These are phyloP conservation scores for Melanogaster broomeanus DNA, from an alignment of 768 basidiomycete species.

Conservation along the genomic window DNA sequence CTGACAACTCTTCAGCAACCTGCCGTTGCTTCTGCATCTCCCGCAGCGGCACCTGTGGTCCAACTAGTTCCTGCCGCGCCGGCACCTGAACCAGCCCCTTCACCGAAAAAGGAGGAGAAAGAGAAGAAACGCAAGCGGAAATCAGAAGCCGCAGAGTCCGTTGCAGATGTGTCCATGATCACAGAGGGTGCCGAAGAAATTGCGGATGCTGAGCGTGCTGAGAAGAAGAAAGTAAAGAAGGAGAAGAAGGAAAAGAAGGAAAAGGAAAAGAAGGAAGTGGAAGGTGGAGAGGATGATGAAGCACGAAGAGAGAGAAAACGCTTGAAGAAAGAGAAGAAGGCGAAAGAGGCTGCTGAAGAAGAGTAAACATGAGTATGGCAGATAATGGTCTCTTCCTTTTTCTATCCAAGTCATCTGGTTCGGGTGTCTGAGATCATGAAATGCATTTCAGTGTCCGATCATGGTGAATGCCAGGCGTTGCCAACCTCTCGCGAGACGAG, in stretches of 20 bases:
- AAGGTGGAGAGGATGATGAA: slow-evolving; percentile 53
- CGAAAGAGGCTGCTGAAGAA: slow-evolving; percentile 40
- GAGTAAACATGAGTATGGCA: slow-evolving; percentile 13
- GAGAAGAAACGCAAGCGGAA: slow-evolving; percentile 89
- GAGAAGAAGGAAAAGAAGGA: slow-evolving; percentile 54
- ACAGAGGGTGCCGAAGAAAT: slow-evolving; percentile 35
- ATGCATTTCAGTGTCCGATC: neutral
- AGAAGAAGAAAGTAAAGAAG: slow-evolving; percentile 63
- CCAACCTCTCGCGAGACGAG: no score
- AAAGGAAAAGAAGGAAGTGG: slow-evolving; percentile 45
- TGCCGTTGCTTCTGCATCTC: slow-evolving; percentile 35
- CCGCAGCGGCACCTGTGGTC: slow-evolving; percentile 21
- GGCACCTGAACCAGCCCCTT: slow-evolving; percentile 32
- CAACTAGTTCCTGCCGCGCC: slow-evolving; percentile 32
- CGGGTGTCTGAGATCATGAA: neutral
- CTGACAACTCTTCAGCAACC: slow-evolving; percentile 35
- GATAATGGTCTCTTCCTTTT: neutral
- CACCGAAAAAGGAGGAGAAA: slow-evolving; percentile 51
- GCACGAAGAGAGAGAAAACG: slow-evolving; percentile 63
- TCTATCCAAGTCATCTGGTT: neutral
- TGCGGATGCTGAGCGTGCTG: slow-evolving; percentile 51
- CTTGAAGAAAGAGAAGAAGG: slow-evolving; percentile 71
- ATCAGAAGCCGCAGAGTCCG: slow-evolving; percentile 52
- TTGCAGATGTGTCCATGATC: slow-evolving; percentile 44
- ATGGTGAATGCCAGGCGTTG: no score